These are phyloP conservation scores for Setomelanomma holmii DNA, from an alignment of 2,329 filamentous ascomycete species.

Conservation along the genomic window DNA sequence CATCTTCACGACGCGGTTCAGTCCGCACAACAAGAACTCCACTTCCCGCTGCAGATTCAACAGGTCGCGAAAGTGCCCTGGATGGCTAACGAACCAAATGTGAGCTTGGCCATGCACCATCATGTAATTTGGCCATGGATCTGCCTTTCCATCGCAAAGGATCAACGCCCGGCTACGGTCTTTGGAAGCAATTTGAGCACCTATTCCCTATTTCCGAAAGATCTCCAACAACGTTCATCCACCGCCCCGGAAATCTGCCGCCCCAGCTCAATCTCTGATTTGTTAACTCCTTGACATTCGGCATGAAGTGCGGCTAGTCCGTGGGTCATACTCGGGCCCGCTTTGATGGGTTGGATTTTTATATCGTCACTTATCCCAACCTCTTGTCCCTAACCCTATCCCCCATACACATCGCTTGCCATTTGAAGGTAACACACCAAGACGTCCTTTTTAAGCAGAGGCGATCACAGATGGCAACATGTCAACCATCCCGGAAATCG, in stretches of 20 bases:
- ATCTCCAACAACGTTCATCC: slow-evolving; percentile 10
- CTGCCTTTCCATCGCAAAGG: not conserved
- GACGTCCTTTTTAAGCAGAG: not conserved
- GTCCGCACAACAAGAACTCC: not conserved
- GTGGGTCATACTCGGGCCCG: slow-evolving; percentile 16
- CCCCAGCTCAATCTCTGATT: slow-evolving; percentile 12
- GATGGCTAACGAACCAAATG: not conserved
- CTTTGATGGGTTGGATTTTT: slow-evolving; percentile 13
- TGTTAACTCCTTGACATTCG: slow-evolving; percentile 7
- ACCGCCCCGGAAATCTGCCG: slow-evolving; percentile 9
- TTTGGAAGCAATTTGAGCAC: not conserved
- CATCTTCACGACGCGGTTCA: not conserved
- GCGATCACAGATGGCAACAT: slow-evolving; percentile 29
- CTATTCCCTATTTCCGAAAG: slow-evolving; percentile 23
- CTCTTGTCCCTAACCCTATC: not conserved
- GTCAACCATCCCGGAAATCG: slow-evolving; percentile 46
- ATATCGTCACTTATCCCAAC: slow-evolving; percentile 8
- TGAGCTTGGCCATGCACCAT: not conserved
- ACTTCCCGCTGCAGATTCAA: not conserved
- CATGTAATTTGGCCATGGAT: not conserved
- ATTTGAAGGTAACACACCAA: not conserved
- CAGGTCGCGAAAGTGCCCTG: not conserved
- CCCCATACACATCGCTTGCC: slow-evolving; percentile 3
- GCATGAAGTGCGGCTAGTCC: slow-evolving; percentile 3
- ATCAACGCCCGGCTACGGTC: not conserved